Conservation (phyloP, 345 rosid species). For the Citrus unshiu region DNA sequence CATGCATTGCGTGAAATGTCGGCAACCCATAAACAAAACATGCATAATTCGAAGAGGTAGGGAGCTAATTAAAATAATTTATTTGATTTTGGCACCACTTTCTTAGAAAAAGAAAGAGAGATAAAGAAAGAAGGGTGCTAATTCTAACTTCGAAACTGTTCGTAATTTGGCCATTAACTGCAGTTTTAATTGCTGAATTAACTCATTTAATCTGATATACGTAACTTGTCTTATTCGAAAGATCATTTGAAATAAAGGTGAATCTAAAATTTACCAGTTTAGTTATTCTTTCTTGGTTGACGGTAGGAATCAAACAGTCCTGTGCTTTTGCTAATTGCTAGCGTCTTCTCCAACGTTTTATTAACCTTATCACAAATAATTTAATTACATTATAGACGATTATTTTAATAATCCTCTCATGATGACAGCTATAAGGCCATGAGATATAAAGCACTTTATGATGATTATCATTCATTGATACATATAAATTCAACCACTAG, state of each 20-base stretch:
- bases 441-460: conserved; percentile 1
- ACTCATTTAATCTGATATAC: background rate
- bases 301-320: background rate
- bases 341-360: background rate
- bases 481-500: background rate
- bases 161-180: background rate
- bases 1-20: too few relatives aligned
- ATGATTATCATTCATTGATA: background rate
- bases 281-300: background rate
- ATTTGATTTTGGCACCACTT: too few relatives aligned
- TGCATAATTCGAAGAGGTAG: too few relatives aligned
- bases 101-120: background rate
- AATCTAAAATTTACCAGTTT: background rate
- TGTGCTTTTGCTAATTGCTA: background rate
- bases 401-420: background rate
- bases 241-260: background rate
- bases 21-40: too few relatives aligned
- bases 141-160: background rate
- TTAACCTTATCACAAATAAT: background rate
- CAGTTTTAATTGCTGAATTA: background rate
- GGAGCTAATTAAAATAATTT: too few relatives aligned
- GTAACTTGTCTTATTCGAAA: background rate
- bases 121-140: background rate
- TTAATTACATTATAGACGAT: too few relatives aligned
- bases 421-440: conserved; percentile 9